These are phyloP conservation scores for Eucalyptus shirleyi DNA, from an alignment of 345 rosid genomes.

Conservation along the genomic window DNA sequence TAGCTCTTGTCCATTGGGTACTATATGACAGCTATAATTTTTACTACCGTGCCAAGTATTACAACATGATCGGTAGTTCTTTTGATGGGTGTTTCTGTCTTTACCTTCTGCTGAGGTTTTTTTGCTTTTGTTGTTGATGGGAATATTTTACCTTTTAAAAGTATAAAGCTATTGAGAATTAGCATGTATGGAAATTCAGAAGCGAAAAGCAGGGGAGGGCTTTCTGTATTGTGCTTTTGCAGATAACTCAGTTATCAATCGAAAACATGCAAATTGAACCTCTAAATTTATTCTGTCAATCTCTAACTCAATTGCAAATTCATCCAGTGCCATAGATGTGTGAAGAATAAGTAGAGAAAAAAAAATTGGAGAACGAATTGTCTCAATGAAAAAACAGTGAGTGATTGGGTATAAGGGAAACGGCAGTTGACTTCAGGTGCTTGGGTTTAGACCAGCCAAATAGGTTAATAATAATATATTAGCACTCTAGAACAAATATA, in stretches of 20 bases:
- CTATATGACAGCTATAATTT: not conserved
- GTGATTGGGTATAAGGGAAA: not conserved
- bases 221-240: not conserved
- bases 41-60: not conserved
- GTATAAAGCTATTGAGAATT: not conserved
- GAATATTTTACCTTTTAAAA: not conserved
- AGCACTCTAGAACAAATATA: too few species aligned
- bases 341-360: not conserved
- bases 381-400: not conserved
- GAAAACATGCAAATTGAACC: not conserved
- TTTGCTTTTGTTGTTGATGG: not conserved
- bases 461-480: not conserved
- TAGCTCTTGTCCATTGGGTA: not conserved
- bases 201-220: not conserved
- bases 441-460: not conserved
- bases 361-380: not conserved
- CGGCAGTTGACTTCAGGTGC: not conserved
- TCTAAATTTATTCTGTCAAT: not conserved
- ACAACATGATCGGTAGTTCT: not conserved
- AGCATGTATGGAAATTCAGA: not conserved
- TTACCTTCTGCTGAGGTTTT: not conserved
- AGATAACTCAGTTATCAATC: not conserved
- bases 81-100: not conserved
- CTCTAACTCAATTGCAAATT: not conserved
- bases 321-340: not conserved